Conservation (phyloP, 2,329 filamentous ascomycete species). For the Colletotrichum gloeosporioides region DNA sequence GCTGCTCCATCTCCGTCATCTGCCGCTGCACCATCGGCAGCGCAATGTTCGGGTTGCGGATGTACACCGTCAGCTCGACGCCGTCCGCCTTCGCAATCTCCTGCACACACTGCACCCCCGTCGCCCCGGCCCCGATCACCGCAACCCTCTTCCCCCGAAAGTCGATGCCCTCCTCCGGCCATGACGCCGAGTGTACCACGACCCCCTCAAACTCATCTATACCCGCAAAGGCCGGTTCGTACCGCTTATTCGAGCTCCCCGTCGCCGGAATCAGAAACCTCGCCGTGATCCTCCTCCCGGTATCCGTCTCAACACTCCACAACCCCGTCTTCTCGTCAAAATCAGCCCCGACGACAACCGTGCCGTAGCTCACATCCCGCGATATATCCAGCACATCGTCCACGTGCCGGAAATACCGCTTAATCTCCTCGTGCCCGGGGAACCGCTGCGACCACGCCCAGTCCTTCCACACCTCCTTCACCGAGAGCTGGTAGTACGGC, state of each 20-base stretch:
- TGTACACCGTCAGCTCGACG: conserved; percentile 49
- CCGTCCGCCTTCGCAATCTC: conserved; percentile 38
- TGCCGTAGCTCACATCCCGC: conserved; percentile 49
- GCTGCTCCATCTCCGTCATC: conserved; percentile 50
- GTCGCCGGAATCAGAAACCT: conserved; percentile 51
- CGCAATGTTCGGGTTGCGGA: conserved; percentile 63
- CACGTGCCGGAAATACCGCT: conserved; percentile 51
- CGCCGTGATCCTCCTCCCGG: conserved; percentile 40
- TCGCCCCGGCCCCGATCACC: conserved; percentile 36
- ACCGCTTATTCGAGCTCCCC: conserved; percentile 49
- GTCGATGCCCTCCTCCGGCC: conserved; percentile 25
- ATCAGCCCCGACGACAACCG: conserved; percentile 42
- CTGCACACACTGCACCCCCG: conserved; percentile 34
- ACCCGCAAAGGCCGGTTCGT: conserved; percentile 40
- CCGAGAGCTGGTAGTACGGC: conserved; percentile 39
- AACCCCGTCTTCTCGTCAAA: conserved; percentile 39
- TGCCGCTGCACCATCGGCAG: conserved; percentile 60
- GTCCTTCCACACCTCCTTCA: conserved; percentile 43
- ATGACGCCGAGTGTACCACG: conserved; percentile 33
- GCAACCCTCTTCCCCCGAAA: conserved; percentile 29
- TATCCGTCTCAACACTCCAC: conserved; percentile 50
- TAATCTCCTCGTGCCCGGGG: conserved; percentile 43
- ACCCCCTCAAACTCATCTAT: conserved; percentile 32
- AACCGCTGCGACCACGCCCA: conserved; percentile 50
- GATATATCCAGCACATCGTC: conserved; percentile 47